These are phyloP conservation scores for Fusarium tjaetaba DNA, from an alignment of 2,329 filamentous ascomycete species.

Conservation along the genomic window DNA sequence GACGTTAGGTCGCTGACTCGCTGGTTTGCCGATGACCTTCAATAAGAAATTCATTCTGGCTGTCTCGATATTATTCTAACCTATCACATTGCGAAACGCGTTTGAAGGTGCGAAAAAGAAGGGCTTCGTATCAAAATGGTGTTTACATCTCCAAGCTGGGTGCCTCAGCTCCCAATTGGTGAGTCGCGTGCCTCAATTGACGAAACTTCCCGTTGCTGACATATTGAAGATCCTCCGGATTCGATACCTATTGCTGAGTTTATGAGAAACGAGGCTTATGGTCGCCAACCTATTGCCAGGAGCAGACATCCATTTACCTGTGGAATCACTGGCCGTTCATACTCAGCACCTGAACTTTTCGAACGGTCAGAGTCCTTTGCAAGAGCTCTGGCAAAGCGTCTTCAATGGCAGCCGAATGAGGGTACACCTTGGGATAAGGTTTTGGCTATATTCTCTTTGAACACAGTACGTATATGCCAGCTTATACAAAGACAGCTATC, in stretches of 20 bases:
- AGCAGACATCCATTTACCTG: slow-evolving; percentile 81
- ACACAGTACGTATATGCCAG: slow-evolving; percentile 64
- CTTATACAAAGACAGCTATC: slow-evolving; percentile 2
- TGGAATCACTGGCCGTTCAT: slow-evolving; percentile 75
- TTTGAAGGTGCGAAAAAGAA: not conserved
- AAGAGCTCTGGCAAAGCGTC: slow-evolving; percentile 67
- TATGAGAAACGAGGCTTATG: slow-evolving; percentile 12
- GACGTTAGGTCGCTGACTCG: not conserved
- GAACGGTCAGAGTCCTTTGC: slow-evolving; percentile 74
- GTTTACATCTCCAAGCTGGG: slow-evolving; percentile 5
- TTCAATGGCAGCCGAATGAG: slow-evolving; percentile 74
- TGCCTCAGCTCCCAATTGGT: slow-evolving; percentile 2
- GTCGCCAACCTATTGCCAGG: slow-evolving; percentile 65
- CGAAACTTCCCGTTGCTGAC: not conserved
- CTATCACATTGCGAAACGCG: not conserved
- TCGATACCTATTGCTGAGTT: slow-evolving; percentile 18
- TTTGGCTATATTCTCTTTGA: slow-evolving; percentile 77
- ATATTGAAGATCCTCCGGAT: not conserved
- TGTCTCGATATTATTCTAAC: not conserved
- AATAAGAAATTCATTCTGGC: not conserved
- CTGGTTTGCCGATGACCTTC: not conserved
- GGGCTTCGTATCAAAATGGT: not conserved
- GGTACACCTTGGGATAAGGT: slow-evolving; percentile 86
- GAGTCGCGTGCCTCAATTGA: not conserved
- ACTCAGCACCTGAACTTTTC: slow-evolving; percentile 69